These are phyloP conservation scores for Sclerotinia trifoliorum DNA, from an alignment of 2,329 filamentous ascomycete species.

Conservation along the genomic window DNA sequence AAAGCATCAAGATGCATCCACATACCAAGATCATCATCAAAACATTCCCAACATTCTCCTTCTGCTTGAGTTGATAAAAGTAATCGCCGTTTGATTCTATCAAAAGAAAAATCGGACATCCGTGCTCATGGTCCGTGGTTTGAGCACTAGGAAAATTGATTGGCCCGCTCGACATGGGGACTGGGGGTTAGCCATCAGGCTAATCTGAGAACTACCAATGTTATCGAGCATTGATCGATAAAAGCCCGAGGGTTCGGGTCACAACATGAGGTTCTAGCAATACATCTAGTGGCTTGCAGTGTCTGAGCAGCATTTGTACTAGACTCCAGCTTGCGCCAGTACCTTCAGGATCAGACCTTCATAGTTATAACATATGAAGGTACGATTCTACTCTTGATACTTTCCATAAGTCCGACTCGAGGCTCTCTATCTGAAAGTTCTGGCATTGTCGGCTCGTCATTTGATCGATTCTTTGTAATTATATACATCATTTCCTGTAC, in stretches of 20 bases:
- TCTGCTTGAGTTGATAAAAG: background rate
- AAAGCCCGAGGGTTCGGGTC: background rate
- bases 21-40: background rate
- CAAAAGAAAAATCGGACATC: background rate
- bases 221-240: background rate
- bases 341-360: background rate
- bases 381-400: background rate
- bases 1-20: background rate
- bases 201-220: background rate
- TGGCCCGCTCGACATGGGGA: background rate
- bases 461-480: background rate
- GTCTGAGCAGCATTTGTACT: background rate
- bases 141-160: background rate
- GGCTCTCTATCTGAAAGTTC: background rate
- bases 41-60: background rate
- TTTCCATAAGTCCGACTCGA: background rate
- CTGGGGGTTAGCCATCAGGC: background rate
- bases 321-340: background rate
- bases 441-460: background rate
- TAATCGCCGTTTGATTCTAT: background rate
- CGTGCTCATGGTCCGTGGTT: background rate
- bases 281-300: background rate
- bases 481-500: constrained; percentile 1
- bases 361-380: background rate
- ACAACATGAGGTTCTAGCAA: background rate